A percentile compares a stretch with the other conserved stretches of the same genome.
These are phyloP conservation scores for Lagerstroemia speciosa DNA, from an alignment of 345 rosid genomes.

Conservation along the genomic window DNA sequence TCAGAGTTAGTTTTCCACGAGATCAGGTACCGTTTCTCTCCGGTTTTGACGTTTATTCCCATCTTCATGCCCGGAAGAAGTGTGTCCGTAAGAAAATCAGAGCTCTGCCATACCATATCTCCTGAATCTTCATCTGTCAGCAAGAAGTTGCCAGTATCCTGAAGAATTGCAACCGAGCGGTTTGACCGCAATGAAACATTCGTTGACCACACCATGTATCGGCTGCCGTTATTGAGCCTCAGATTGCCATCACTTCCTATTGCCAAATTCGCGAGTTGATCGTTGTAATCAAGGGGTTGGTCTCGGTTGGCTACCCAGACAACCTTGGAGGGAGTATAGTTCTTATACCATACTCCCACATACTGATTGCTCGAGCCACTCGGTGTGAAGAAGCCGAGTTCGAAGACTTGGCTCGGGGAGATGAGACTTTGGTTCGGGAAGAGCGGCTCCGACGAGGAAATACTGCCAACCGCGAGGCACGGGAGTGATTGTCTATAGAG, in stretches of 20 bases:
- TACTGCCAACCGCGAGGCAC: neutral
- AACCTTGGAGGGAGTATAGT: neutral
- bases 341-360: slow-evolving; percentile 7
- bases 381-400: slow-evolving; percentile 11
- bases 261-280: slow-evolving; percentile 7
- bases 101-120: slow-evolving; percentile 22
- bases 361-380: neutral
- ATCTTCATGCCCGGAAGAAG: slow-evolving; percentile 28
- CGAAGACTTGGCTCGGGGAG: slow-evolving; percentile 1
- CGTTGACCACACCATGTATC: slow-evolving; percentile 19
- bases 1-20: slow-evolving; percentile 27
- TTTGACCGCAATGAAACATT: neutral
- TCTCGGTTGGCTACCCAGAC: slow-evolving; percentile 39
- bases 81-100: slow-evolving; percentile 28
- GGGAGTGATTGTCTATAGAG: too few species aligned
- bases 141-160: slow-evolving; percentile 24
- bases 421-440: neutral
- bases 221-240: slow-evolving; percentile 11
- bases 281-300: slow-evolving; percentile 12
- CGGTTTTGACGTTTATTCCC: slow-evolving; percentile 17
- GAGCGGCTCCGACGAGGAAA: neutral
- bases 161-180: slow-evolving; percentile 11
- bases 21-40: slow-evolving; percentile 9
- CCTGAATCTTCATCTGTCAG: slow-evolving; percentile 8
- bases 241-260: slow-evolving; percentile 15